These are phyloP conservation scores for Leccinum incarnatum DNA, from an alignment of 768 basidiomycete genomes.

Conservation along the genomic window DNA sequence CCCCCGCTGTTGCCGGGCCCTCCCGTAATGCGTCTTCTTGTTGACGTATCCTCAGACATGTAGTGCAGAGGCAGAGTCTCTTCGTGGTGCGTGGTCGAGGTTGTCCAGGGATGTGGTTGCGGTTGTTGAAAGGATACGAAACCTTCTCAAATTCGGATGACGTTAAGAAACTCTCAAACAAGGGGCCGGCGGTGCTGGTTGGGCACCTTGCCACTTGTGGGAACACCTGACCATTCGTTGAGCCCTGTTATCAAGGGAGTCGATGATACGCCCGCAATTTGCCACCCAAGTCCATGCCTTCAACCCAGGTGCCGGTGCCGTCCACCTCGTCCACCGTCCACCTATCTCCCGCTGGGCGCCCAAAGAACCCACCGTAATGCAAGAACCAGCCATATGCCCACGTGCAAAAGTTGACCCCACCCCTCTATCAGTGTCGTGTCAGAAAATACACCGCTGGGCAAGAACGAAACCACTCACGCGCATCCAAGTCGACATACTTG, in stretches of 20 bases:
- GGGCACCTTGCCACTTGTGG: too few relatives aligned
- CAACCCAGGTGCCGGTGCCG: too few relatives aligned
- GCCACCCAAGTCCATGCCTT: too few relatives aligned
- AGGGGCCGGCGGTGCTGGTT: too few relatives aligned
- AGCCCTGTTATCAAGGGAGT: too few relatives aligned
- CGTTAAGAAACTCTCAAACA: constrained; percentile 18
- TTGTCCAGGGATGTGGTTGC: constrained; percentile 28
- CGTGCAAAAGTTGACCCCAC: constrained; percentile 94
- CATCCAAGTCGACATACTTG: constrained; percentile 88
- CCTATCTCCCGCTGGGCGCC: too few relatives aligned
- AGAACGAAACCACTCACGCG: constrained; percentile 49
- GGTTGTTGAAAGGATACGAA: constrained; percentile 48
- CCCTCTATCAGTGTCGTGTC: constrained; percentile 49
- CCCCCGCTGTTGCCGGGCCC: constrained; percentile 33
- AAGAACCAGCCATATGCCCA: constrained; percentile 89
- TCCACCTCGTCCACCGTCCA: too few relatives aligned
- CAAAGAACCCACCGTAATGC: constrained; percentile 69
- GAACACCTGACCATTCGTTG: too few relatives aligned
- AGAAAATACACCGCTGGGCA: not conserved
- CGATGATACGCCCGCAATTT: too few relatives aligned
- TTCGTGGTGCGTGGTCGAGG: constrained; percentile 26
- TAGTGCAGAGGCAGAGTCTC: constrained; percentile 51
- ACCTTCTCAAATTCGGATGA: constrained; percentile 75
- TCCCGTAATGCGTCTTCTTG: constrained; percentile 43
- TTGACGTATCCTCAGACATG: constrained; percentile 50